phyloP scores from a whole-genome alignment of 148 eudicot genomes.

The Vaccinium darrowii region DNA sequence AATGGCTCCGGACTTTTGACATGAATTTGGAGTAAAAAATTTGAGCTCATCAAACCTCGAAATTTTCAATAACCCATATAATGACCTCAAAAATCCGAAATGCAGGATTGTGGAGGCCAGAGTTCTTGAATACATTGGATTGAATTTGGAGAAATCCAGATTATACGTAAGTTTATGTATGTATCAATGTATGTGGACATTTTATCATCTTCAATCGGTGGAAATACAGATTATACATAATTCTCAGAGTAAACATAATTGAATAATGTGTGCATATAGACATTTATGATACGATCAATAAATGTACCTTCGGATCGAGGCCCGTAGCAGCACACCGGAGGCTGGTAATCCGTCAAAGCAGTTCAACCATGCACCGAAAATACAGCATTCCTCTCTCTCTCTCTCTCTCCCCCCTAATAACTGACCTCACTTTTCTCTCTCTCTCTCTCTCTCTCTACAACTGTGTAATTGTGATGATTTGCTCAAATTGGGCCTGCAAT shows the following conservation, averaged over 20 bases:
- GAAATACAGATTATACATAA: background rate
- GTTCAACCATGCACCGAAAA: constrained; percentile 35
- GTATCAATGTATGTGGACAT: background rate
- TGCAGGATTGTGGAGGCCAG: background rate
- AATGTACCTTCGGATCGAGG: constrained; percentile 59
- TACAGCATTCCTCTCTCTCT: constrained; percentile 28
- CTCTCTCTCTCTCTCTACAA: constrained; percentile 1
- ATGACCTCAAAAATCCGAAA: background rate
- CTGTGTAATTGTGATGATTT: background rate
- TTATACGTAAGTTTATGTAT: background rate
- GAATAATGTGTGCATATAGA: background rate
- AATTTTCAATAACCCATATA: background rate
- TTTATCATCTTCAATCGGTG: too few relatives aligned
- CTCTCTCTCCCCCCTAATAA: background rate
- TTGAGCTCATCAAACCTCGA: constrained; percentile 9
- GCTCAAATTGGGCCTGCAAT: background rate
- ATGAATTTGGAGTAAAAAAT: constrained; percentile 7
- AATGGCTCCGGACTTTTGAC: background rate
- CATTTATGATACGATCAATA: background rate
- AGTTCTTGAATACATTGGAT: background rate
- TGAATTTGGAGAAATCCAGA: background rate
- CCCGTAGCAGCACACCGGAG: constrained; percentile 64
- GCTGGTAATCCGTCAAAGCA: constrained; percentile 44
- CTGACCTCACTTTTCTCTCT: constrained; percentile 9
- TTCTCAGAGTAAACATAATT: background rate